These are phyloP conservation scores for Leccinellum albellum DNA, from an alignment of 768 basidiomycete genomes.

Conservation along the genomic window DNA sequence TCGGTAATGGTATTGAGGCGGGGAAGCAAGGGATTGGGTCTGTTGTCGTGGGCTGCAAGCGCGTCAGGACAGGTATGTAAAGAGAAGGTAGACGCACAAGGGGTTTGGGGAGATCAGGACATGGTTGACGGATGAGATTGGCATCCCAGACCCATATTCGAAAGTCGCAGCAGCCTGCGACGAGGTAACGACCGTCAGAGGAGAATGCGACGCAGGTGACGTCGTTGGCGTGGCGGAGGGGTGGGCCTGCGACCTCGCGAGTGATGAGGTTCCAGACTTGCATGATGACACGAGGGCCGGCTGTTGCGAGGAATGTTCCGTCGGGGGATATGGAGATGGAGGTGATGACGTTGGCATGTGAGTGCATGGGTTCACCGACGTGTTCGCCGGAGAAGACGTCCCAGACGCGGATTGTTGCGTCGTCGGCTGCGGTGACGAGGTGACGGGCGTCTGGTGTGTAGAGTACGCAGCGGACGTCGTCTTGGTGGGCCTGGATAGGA, in stretches of 20 bases:
- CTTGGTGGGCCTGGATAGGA: conserved; percentile 27
- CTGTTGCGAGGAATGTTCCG: conserved; percentile 30
- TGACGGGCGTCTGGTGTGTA: conserved; percentile 29
- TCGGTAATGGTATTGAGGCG: conserved; percentile 20
- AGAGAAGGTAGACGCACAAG: too few relatives aligned
- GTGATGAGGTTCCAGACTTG: conserved; percentile 31
- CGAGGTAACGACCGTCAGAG: conserved; percentile 24
- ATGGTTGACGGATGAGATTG: conserved; percentile 15
- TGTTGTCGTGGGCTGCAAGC: conserved; percentile 5
- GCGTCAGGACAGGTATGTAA: neutral
- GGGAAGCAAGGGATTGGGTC: conserved; percentile 5
- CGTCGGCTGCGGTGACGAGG: conserved; percentile 28
- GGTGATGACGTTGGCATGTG: conserved; percentile 27
- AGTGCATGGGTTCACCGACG: conserved; percentile 28
- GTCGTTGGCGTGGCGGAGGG: conserved; percentile 27
- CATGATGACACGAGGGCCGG: conserved; percentile 28
- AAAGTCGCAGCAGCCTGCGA: conserved; percentile 28
- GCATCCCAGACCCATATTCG: conserved; percentile 30
- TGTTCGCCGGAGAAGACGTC: conserved; percentile 27
- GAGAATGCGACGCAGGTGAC: conserved; percentile 34
- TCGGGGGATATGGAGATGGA: conserved; percentile 33
- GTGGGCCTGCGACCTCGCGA: conserved; percentile 14
- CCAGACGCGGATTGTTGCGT: conserved; percentile 32
- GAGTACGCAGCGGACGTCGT: conserved; percentile 29
- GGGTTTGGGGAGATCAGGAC: conserved; percentile 7